phyloP scores from a whole-genome alignment of 805 yeast species.

The Cephaloascus fragrans region DNA sequence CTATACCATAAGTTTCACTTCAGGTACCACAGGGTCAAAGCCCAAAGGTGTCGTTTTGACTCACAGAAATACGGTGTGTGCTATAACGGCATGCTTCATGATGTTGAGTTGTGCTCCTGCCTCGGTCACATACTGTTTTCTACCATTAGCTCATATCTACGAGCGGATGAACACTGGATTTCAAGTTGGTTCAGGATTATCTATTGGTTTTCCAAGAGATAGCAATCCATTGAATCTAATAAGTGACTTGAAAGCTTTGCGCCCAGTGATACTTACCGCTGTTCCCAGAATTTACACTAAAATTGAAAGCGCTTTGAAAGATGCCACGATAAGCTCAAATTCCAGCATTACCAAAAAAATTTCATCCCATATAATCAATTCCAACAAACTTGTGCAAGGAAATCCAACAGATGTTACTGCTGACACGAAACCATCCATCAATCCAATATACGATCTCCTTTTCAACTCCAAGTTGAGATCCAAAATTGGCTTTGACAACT shows the following conservation, averaged over 20 bases:
- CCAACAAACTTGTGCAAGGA: conserved; percentile 5
- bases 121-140: conserved; percentile 10
- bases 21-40: conserved; percentile 59
- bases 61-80: conserved; percentile 39
- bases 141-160: conserved; percentile 25
- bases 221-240: conserved; percentile 40
- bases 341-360: background rate
- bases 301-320: conserved; percentile 52
- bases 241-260: conserved; percentile 45
- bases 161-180: conserved; percentile 29
- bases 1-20: conserved; percentile 35
- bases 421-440: conserved; percentile 3
- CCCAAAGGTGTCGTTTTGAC: conserved; percentile 70
- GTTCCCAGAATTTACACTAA: conserved; percentile 60
- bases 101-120: conserved; percentile 12
- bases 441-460: conserved; percentile 18
- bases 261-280: conserved; percentile 43
- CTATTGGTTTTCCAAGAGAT: conserved; percentile 44
- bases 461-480: conserved; percentile 32
- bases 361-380: conserved; percentile 3
- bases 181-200: conserved; percentile 36
- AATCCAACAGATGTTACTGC: background rate
- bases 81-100: conserved; percentile 7
- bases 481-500: conserved; percentile 35
- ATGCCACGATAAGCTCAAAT: conserved; percentile 21